Conservation (phyloP, 2,329 filamentous ascomycete genomes). For the Pyrenophora graminea region DNA sequence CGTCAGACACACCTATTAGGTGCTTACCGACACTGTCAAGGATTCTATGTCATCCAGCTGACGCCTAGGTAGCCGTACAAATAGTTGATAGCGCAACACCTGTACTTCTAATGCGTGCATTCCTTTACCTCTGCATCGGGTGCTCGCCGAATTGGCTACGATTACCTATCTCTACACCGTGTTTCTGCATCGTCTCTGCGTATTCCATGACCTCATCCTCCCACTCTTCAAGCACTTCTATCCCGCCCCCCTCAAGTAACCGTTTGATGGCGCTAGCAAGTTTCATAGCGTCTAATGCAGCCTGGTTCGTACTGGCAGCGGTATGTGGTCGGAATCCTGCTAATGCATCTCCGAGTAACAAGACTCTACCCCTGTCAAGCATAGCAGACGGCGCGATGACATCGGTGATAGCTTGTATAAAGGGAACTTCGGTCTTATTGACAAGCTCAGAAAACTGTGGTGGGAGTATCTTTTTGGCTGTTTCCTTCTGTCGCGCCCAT, state of each 20-base stretch:
- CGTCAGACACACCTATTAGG: too few species aligned
- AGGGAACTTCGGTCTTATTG: constrained; percentile 45
- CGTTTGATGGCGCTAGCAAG: constrained; percentile 34
- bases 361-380: constrained; percentile 46
- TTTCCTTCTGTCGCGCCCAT: constrained; percentile 44
- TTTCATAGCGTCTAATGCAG: constrained; percentile 48
- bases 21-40: too few species aligned
- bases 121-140: too few species aligned
- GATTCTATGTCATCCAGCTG: too few species aligned
- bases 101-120: too few species aligned
- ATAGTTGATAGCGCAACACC: too few species aligned
- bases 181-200: constrained; percentile 15
- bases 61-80: too few species aligned
- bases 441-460: constrained; percentile 49
- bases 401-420: constrained; percentile 53
- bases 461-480: constrained; percentile 38
- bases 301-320: constrained; percentile 52
- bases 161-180: constrained; percentile 21
- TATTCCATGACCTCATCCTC: constrained; percentile 26
- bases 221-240: constrained; percentile 34
- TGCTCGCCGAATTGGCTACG: constrained; percentile 17
- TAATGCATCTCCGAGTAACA: constrained; percentile 54
- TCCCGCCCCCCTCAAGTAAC: constrained; percentile 43
- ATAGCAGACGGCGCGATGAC: constrained; percentile 40
- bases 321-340: constrained; percentile 52